phyloP scores from a whole-genome alignment of 176 grass and related monocot species.

The Lolium multiflorum region DNA sequence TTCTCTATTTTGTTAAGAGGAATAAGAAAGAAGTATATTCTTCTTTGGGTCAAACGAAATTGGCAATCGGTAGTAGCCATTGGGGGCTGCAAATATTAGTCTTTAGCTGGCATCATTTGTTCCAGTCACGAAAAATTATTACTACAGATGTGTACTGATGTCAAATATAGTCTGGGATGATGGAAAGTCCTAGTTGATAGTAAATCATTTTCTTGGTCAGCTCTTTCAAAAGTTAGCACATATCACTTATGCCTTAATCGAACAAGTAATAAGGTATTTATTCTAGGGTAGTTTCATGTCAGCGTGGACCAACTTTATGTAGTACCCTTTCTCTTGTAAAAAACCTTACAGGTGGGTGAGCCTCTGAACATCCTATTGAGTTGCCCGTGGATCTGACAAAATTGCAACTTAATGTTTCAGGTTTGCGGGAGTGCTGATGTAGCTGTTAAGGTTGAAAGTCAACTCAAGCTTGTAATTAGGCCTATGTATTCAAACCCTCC shows the following conservation, averaged over 20 bases:
- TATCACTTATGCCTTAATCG: background rate
- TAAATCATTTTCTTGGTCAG: background rate
- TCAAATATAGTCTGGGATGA: background rate
- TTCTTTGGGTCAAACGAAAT: constrained; percentile 2
- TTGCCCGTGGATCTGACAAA: background rate
- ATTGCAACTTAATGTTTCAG: constrained; percentile 54
- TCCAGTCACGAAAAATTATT: background rate
- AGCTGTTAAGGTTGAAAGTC: constrained; percentile 91
- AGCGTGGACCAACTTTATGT: background rate
- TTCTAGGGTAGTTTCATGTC: constrained; percentile 5
- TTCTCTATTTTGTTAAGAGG: background rate
- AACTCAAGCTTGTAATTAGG: constrained; percentile 98
- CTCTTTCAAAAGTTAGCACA: background rate
- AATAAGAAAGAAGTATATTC: background rate
- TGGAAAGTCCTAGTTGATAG: background rate
- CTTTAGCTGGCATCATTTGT: background rate
- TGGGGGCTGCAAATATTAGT: constrained; percentile 26
- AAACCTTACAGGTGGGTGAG: background rate
- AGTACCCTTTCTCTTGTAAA: background rate
- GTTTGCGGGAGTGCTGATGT: constrained; percentile 86
- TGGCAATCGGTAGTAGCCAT: background rate
- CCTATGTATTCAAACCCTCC: constrained; percentile 99
- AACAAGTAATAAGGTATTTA: background rate
- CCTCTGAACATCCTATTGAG: background rate
- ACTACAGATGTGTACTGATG: constrained; percentile 11